Evolutionary conservation across 176 grass and related monocot genomes (phyloP), one percentile per base, ranked within the genome.

Genomic region (Musa beccarii): DNA sequence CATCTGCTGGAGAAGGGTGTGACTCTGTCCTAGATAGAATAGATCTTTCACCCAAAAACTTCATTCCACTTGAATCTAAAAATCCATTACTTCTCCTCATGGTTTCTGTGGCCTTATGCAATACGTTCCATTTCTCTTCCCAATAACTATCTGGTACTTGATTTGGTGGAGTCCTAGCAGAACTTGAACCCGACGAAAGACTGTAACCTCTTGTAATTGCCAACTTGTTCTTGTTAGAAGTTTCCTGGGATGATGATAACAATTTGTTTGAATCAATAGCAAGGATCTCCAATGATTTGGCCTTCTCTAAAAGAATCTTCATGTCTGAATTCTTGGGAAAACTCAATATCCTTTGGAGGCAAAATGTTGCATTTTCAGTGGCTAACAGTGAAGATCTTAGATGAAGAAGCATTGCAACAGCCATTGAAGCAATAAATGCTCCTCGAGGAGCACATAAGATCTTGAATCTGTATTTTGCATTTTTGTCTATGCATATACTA

Each of bases 371-470:
- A 71, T 82, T 85, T 79, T 96, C 92, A 51, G 92, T 92, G 71
- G 92, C 92, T 43, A 43, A 43, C 34, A 43, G 34, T 43, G 34
- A 43, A 6, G 34, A 43, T 43, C 34, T 43, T 43, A 96, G 77
- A 76, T 96, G 85, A 82, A 96, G 84, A 87, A 96, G 85, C 89
- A 96, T 92, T 61, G 92, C 85, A 61, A 96, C 89, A 24, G 85
- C 89, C 83, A 96, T 87, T 49, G 89, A 81, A 68, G 89, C 85
- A 56, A 96, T 85, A 73, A 96, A 96, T 76, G 92, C 86, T 50
- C 92, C 92, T 85, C 92, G 88, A 82, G 74, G 83, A 23, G 92
- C 89, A 72, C 86, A 92, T 70, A 96, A 85, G 52, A 96, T 74
- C 80, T 54, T 77, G 75, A 92, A 96, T 53, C 56, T 91, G 54